These are phyloP conservation scores for Leishmania gerbilli DNA, from an alignment of 208 protist genomes.

Conservation along the genomic window DNA sequence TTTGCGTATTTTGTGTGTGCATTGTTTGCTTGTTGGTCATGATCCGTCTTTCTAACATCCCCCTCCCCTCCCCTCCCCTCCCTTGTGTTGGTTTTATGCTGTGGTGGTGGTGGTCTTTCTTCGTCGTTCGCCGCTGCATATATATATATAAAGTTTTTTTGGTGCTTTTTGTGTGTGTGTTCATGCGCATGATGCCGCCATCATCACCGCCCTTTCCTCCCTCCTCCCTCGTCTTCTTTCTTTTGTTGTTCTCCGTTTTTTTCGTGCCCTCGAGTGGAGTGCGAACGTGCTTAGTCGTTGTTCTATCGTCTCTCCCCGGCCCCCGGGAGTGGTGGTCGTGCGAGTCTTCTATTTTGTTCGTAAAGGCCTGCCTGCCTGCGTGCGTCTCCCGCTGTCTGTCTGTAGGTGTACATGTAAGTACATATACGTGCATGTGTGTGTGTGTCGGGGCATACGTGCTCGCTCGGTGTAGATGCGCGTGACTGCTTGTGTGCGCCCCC, in stretches of 20 bases:
- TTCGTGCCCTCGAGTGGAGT: background rate
- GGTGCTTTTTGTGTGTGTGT: no score
- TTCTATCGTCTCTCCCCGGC: no score
- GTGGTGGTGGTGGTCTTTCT: no score
- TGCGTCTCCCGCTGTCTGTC: background rate
- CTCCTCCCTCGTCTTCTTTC: background rate
- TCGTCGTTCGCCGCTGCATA: no score
- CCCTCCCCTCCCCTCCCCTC: no score
- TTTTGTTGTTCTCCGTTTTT: background rate
- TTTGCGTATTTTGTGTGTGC: background rate
- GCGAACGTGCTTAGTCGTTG: no score
- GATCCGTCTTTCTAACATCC: no score
- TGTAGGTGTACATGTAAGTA: background rate
- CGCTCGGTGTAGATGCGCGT: background rate
- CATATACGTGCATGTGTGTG: background rate
- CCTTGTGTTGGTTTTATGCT: no score
- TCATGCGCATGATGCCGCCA: background rate
- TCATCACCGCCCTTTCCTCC: background rate
- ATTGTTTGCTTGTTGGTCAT: background rate
- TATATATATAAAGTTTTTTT: no score
- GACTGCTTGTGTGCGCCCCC: background rate
- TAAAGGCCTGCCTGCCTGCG: no score
- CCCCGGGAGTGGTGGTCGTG: background rate
- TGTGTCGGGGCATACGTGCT: background rate
- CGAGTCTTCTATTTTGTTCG: slow-evolving; percentile 15